Conservation (phyloP, 371 early-diverging fungal genomes). For the Dichotomocladium elegans region DNA sequence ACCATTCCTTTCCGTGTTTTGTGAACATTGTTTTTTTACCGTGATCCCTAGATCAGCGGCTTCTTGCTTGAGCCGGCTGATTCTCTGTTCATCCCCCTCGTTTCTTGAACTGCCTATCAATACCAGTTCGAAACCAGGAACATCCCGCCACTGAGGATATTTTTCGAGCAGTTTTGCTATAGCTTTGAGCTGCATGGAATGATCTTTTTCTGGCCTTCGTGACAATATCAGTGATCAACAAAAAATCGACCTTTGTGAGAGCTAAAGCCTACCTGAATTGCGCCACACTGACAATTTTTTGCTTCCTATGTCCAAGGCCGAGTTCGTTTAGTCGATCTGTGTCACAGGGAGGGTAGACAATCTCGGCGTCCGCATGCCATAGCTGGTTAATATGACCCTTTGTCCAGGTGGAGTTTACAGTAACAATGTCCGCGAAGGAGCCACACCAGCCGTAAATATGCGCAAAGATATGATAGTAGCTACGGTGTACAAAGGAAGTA, state of each 20-base stretch:
- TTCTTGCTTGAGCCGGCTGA: slow-evolving; percentile 55
- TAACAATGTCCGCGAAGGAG: slow-evolving; percentile 70
- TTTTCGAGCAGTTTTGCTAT: slow-evolving; percentile 54
- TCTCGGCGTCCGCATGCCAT: slow-evolving; percentile 64
- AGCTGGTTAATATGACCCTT: slow-evolving; percentile 75
- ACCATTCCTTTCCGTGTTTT: too few relatives aligned
- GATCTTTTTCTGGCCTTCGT: slow-evolving; percentile 92
- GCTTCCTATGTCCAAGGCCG: slow-evolving; percentile 43
- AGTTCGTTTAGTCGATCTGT: slow-evolving; percentile 60
- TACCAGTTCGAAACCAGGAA: slow-evolving; percentile 40
- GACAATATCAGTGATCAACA: too few relatives aligned
- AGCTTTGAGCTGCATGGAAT: slow-evolving; percentile 75
- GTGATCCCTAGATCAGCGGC: slow-evolving; percentile 47
- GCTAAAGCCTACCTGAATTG: slow-evolving; percentile 85
- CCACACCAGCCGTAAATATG: slow-evolving; percentile 76
- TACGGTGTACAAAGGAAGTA: slow-evolving; percentile 13
- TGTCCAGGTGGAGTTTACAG: slow-evolving; percentile 97
- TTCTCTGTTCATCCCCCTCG: slow-evolving; percentile 69
- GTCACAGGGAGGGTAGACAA: slow-evolving; percentile 95
- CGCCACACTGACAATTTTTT: slow-evolving; percentile 79
- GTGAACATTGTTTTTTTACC: too few relatives aligned
- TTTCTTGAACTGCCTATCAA: slow-evolving; percentile 84
- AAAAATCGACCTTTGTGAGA: too few relatives aligned
- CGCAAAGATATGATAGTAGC: slow-evolving; percentile 82
- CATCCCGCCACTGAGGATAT: slow-evolving; percentile 43